Evolutionary conservation across 805 yeast genomes (phyloP).

Genomic region (Schwanniomyces occidentalis): DNA sequence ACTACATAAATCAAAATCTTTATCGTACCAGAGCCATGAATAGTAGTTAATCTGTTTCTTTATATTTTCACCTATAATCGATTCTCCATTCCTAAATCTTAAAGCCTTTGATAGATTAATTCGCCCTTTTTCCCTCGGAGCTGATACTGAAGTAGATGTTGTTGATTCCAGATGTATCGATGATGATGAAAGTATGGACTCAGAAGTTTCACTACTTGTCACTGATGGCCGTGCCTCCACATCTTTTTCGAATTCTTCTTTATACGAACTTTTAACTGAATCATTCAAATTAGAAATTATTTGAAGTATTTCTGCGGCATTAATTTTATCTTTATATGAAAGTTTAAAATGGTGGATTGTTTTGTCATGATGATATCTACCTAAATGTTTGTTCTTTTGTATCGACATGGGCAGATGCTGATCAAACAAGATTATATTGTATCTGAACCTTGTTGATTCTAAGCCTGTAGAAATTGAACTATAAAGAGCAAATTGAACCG

Average conservation of each 20-base stretch:
- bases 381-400: neutral
- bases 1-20: constrained; percentile 21
- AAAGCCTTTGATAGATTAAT: constrained; percentile 6
- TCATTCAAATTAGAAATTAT: constrained; percentile 10
- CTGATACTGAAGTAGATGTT: too few species aligned
- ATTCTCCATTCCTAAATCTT: constrained; percentile 18
- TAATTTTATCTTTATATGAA: constrained; percentile 19
- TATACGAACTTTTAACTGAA: neutral
- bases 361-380: constrained; percentile 12
- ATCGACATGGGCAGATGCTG: constrained; percentile 11
- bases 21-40: constrained; percentile 35
- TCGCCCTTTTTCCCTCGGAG: too few species aligned
- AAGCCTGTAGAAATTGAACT: constrained; percentile 26
- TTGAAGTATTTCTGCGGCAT: constrained; percentile 17
- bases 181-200: too few species aligned
- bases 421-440: constrained; percentile 21
- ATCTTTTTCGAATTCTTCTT: neutral
- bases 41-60: constrained; percentile 11
- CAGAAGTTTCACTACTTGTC: too few species aligned
- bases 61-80: constrained; percentile 13
- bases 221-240: too few species aligned
- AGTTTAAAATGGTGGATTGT: constrained; percentile 19
- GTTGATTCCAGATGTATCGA: too few species aligned
- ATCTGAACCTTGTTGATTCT: constrained; percentile 25
- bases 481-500: constrained; percentile 20